phyloP scores from a whole-genome alignment of 2,329 filamentous ascomycete genomes.

The Penicillium sp. region DNA sequence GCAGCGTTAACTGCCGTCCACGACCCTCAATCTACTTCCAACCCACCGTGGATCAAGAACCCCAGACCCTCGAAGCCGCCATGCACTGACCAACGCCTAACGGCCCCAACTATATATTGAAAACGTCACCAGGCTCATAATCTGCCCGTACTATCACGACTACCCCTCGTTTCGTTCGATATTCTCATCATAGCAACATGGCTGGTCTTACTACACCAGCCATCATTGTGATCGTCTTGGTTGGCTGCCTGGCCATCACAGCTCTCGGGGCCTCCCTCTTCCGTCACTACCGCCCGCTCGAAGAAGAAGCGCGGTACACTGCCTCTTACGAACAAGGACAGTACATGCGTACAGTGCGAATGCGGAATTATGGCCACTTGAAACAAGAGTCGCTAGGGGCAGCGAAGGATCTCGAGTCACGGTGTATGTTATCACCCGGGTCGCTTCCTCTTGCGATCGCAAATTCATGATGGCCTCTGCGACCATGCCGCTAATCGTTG shows the following conservation, averaged over 20 bases:
- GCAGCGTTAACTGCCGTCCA: background rate
- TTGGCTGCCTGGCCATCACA: constrained; percentile 38
- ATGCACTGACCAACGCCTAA: constrained; percentile 15
- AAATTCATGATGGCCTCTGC: background rate
- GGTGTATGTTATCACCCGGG: constrained; percentile 24
- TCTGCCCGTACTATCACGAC: background rate
- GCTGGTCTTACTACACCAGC: constrained; percentile 18
- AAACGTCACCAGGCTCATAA: background rate
- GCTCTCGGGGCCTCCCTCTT: constrained; percentile 40
- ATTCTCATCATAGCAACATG: constrained; percentile 14
- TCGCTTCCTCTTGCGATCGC: background rate
- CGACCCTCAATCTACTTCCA: constrained; percentile 4
- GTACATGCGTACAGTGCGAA: constrained; percentile 42
- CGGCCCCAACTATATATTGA: constrained; percentile 10
- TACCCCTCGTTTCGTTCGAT: background rate
- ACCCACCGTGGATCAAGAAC: constrained; percentile 5
- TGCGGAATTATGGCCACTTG: constrained; percentile 35
- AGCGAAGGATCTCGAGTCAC: constrained; percentile 32
- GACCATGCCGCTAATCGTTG: constrained; percentile 15
- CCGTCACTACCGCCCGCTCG: constrained; percentile 35
- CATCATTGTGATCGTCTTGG: constrained; percentile 36
- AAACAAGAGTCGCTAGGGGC: constrained; percentile 30
- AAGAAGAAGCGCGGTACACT: constrained; percentile 25
- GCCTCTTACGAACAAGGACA: constrained; percentile 37
- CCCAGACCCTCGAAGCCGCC: constrained; percentile 9